phyloP scores from a whole-genome alignment of 768 basidiomycete genomes.

The Auricularia sp. region DNA sequence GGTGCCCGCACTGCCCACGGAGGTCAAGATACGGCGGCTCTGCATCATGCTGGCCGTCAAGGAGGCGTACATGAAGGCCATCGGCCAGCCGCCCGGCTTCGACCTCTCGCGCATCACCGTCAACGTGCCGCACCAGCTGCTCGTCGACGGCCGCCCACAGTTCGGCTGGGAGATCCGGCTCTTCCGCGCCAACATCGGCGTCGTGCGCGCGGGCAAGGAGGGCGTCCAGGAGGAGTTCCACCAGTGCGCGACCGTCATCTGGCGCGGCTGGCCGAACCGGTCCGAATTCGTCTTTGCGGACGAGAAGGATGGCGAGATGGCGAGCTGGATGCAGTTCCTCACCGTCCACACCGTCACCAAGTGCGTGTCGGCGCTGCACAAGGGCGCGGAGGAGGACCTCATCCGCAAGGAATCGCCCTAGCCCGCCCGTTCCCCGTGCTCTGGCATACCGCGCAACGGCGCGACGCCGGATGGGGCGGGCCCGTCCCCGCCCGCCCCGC shows the following conservation, averaged over 20 bases:
- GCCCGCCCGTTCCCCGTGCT: background rate
- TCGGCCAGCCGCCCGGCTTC: conserved; percentile 72
- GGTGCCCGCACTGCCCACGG: conserved; percentile 42
- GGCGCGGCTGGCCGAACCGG: conserved; percentile 48
- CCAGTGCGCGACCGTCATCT: conserved; percentile 71
- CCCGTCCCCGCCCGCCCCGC: background rate
- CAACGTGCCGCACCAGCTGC: conserved; percentile 55
- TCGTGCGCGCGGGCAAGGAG: conserved; percentile 35
- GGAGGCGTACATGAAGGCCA: conserved; percentile 72
- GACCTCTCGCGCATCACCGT: conserved; percentile 77
- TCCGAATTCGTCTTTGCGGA: conserved; percentile 61
- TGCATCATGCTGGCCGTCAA: conserved; percentile 74
- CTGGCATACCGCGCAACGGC: background rate
- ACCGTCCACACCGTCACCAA: conserved; percentile 45
- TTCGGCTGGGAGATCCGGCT: conserved; percentile 82
- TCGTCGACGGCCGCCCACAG: conserved; percentile 58
- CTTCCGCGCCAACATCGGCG: conserved; percentile 63
- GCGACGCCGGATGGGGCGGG: background rate
- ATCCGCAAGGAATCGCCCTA: background rate
- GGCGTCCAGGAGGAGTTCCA: conserved; percentile 57
- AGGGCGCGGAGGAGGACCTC: background rate
- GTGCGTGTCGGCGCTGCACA: background rate
- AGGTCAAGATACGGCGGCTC: conserved; percentile 59
- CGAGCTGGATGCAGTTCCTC: conserved; percentile 77
- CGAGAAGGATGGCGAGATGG: conserved; percentile 53